Conservation (phyloP, 2,329 filamentous ascomycete species). For the Botrytis cinerea region DNA sequence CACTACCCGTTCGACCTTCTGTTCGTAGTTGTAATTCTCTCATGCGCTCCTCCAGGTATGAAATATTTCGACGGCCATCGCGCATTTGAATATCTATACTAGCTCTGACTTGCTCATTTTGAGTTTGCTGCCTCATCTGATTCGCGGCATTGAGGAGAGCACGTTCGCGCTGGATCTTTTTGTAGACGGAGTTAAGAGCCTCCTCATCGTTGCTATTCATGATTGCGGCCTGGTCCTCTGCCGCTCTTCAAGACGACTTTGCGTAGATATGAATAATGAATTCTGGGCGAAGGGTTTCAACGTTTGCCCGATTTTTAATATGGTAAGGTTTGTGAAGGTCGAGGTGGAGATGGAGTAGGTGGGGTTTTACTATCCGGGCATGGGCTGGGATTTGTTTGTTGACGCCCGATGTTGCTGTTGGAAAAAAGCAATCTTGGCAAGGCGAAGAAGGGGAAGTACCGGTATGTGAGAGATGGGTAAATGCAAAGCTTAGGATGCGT, state of each 20-base stretch:
- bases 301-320: conserved; percentile 17
- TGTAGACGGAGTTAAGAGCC: conserved; percentile 76
- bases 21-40: conserved; percentile 83
- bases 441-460: conserved; percentile 7
- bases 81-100: conserved; percentile 92
- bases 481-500: conserved; percentile 1
- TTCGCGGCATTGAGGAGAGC: conserved; percentile 91
- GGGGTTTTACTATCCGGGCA: conserved; percentile 22
- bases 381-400: conserved; percentile 25
- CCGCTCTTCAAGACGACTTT: conserved; percentile 7
- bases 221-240: conserved; percentile 26
- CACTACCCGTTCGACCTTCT: conserved; percentile 66
- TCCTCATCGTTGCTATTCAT: conserved; percentile 66
- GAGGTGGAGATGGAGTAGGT: conserved; percentile 25
- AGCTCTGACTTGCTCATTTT: conserved; percentile 88
- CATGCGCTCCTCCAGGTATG: conserved; percentile 93
- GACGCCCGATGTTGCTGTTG: conserved; percentile 22
- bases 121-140: conserved; percentile 92
- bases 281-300: conserved; percentile 1
- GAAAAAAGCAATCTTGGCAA: conserved; percentile 22
- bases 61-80: conserved; percentile 88
- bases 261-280: conserved; percentile 16
- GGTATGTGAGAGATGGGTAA: neutral
- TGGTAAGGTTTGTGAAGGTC: conserved; percentile 23
- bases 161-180: conserved; percentile 98